Evolutionary conservation across 2,329 filamentous ascomycete genomes (phyloP).

Genomic region (Trichothecium roseum): DNA sequence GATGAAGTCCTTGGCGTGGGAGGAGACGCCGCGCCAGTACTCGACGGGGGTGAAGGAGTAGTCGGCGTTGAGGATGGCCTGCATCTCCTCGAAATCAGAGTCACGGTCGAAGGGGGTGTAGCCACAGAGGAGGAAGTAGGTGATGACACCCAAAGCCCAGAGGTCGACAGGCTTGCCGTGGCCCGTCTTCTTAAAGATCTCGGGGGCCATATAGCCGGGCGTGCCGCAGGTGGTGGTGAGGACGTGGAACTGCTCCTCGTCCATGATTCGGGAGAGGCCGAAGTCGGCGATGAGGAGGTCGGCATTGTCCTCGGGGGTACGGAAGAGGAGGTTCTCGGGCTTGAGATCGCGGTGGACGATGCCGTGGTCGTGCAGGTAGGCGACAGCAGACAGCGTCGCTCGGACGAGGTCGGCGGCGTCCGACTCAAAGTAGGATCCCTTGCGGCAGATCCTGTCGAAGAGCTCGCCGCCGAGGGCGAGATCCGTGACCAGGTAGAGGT

Average conservation of each 20-base stretch:
- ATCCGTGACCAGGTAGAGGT: constrained; percentile 95
- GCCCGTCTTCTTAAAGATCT: constrained; percentile 98
- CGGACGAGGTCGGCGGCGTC: constrained; percentile 93
- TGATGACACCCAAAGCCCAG: constrained; percentile 97
- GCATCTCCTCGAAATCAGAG: constrained; percentile 97
- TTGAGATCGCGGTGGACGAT: constrained; percentile 98
- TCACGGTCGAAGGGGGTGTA: constrained; percentile 98
- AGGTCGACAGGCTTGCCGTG: constrained; percentile 97
- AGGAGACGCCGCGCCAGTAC: constrained; percentile 92
- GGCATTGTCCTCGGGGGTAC: constrained; percentile 94
- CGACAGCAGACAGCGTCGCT: constrained; percentile 90
- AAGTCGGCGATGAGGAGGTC: constrained; percentile 97
- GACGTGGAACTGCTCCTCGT: constrained; percentile 96
- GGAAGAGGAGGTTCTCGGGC: constrained; percentile 92
- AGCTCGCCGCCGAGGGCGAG: constrained; percentile 92
- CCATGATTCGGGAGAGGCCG: constrained; percentile 92
- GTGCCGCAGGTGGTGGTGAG: constrained; percentile 96
- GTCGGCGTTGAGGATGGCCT: constrained; percentile 92
- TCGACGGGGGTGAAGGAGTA: constrained; percentile 91
- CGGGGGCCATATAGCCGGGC: constrained; percentile 96
- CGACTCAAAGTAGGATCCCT: constrained; percentile 96
- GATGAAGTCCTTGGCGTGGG: constrained; percentile 84
- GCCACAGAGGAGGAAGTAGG: constrained; percentile 94
- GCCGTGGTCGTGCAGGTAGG: constrained; percentile 95
- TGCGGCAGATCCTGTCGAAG: constrained; percentile 96